Evolutionary conservation across 441 rosid genomes (phyloP).

Genomic region (Macaranga tanarius): DNA sequence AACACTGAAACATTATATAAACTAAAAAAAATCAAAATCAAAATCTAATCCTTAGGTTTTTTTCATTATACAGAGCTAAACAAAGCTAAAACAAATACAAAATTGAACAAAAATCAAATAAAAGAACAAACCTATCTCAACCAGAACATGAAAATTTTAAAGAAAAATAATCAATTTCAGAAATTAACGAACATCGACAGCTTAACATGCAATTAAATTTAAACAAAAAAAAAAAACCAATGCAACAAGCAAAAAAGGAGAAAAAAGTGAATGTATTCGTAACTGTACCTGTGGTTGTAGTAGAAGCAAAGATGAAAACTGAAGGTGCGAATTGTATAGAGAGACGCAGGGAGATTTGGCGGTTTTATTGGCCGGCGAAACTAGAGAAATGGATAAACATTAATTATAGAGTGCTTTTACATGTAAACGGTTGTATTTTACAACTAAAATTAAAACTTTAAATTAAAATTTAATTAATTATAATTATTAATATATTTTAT

Average conservation of each 20-base stretch:
- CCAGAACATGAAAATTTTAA: no score
- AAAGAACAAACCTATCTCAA: background rate
- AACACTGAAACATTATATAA: background rate
- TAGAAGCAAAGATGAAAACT: background rate
- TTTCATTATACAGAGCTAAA: background rate
- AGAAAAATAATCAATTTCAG: no score
- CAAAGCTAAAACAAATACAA: background rate
- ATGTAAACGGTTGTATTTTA: no score
- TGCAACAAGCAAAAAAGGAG: background rate
- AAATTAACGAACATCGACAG: background rate
- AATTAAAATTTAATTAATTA: no score
- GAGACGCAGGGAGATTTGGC: conserved; percentile 1
- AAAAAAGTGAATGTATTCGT: background rate
- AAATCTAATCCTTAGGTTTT: background rate
- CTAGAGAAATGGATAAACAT: conserved; percentile 2
- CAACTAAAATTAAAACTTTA: no score
- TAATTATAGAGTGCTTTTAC: no score
- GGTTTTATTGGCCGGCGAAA: conserved; percentile 15
- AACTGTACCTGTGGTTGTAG: background rate
- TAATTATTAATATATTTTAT: no score
- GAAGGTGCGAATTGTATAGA: background rate
- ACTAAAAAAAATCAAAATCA: background rate
- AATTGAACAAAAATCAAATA: background rate
- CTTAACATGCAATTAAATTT: background rate
- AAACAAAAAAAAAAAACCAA: background rate